Percentiles rank a stretch among this genome's conserved stretches.
Evolutionary conservation across 352 stramenopile species (phyloP).

Genomic region (Phytophthora brassicae): DNA sequence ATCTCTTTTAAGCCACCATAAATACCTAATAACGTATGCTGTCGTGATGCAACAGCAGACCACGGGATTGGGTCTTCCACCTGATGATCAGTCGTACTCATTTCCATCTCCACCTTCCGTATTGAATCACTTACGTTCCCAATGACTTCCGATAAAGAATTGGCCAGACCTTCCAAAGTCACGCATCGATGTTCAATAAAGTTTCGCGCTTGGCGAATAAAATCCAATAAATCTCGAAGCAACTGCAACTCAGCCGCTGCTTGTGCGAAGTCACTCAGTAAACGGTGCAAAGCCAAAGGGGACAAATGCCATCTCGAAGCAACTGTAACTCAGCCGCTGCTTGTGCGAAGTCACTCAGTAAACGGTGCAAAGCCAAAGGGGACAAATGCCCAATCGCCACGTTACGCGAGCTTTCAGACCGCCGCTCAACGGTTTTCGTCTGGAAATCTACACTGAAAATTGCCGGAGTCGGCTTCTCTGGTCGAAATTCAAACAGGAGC

Average conservation of each 20-base stretch:
- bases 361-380: conserved; percentile 34
- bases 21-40: conserved; percentile 48
- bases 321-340: conserved; percentile 51
- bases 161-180: conserved; percentile 52
- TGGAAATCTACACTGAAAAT: conserved; percentile 44
- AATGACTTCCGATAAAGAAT: conserved; percentile 41
- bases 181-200: conserved; percentile 29
- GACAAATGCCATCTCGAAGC: too few species aligned
- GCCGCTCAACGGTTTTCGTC: conserved; percentile 20
- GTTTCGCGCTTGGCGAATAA: conserved; percentile 18
- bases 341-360: conserved; percentile 35
- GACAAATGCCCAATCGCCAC: conserved; percentile 56
- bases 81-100: neutral
- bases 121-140: conserved; percentile 28
- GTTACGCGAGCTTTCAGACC: conserved; percentile 24
- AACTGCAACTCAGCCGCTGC: conserved; percentile 51
- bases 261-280: conserved; percentile 35
- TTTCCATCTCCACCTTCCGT: conserved; percentile 24
- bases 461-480: conserved; percentile 3
- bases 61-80: conserved; percentile 21
- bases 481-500: conserved; percentile 47
- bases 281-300: conserved; percentile 32
- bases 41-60: conserved; percentile 24
- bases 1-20: conserved; percentile 46
- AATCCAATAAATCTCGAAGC: conserved; percentile 44